These are phyloP conservation scores for Canavalia ensiformis DNA, from an alignment of 306 rosid species.

Conservation along the genomic window DNA sequence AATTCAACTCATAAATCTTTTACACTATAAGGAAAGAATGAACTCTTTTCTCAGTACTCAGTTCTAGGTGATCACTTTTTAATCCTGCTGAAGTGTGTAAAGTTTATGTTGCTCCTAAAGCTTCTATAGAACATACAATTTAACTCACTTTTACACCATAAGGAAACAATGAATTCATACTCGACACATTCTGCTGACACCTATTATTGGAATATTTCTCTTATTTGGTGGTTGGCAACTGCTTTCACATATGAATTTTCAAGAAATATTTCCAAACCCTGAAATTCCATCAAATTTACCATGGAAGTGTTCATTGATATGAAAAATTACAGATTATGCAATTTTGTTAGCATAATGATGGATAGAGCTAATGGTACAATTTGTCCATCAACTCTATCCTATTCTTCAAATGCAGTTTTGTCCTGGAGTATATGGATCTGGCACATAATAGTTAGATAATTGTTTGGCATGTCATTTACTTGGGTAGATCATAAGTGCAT, in stretches of 20 bases:
- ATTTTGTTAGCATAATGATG: slow-evolving; percentile 27
- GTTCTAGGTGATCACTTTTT: slow-evolving; percentile 10
- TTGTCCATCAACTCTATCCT: neutral
- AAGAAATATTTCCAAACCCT: slow-evolving; percentile 12
- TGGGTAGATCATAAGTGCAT: neutral
- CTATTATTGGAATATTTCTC: slow-evolving; percentile 10
- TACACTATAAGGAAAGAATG: neutral
- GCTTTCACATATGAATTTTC: slow-evolving; percentile 29
- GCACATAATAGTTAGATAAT: neutral
- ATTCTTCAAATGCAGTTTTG: neutral
- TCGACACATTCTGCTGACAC: neutral
- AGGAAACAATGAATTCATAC: neutral
- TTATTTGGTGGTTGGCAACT: neutral
- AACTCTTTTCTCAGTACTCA: neutral
- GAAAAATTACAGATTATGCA: neutral
- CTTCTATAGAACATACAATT: slow-evolving; percentile 22
- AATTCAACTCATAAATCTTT: slow-evolving; percentile 17
- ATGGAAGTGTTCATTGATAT: neutral
- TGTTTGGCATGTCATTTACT: slow-evolving; percentile 23
- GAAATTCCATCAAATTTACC: neutral
- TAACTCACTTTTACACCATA: neutral
- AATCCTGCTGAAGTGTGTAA: neutral
- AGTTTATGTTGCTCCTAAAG: neutral
- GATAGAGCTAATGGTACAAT: neutral
- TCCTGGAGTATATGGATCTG: neutral